phyloP scores from a whole-genome alignment of 139 green algal genomes.

The Gonium pectorale region DNA sequence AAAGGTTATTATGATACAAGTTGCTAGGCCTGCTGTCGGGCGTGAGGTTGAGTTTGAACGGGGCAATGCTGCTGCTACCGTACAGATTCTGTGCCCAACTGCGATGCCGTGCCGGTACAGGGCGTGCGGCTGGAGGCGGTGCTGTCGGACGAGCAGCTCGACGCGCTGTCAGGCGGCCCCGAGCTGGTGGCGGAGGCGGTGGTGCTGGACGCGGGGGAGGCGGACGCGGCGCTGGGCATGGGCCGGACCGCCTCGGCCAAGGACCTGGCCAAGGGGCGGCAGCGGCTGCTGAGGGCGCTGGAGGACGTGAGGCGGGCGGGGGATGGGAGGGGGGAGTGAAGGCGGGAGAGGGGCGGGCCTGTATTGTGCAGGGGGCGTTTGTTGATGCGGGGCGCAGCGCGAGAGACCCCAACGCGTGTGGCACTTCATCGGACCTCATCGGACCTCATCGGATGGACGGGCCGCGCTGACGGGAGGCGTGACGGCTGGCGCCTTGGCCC shows the following conservation, averaged over 20 bases:
- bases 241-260: conserved; percentile 36
- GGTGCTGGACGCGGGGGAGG: conserved; percentile 37
- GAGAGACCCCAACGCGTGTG: too few relatives aligned
- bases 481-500: too few relatives aligned
- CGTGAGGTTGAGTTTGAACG: too few relatives aligned
- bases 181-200: conserved; percentile 46
- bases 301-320: conserved; percentile 38
- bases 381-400: too few relatives aligned
- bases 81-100: too few relatives aligned
- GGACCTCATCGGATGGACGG: too few relatives aligned
- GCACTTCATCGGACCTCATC: too few relatives aligned
- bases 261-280: conserved; percentile 41
- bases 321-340: background rate
- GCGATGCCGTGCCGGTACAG: too few relatives aligned
- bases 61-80: too few relatives aligned
- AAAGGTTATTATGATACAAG: background rate
- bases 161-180: conserved; percentile 28
- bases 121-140: conserved; percentile 38
- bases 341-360: background rate
- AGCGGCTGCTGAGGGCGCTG: conserved; percentile 63
- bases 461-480: too few relatives aligned
- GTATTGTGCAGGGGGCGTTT: too few relatives aligned
- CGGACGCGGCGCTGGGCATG: conserved; percentile 34
- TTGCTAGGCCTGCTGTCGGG: too few relatives aligned
- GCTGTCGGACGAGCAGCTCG: conserved; percentile 40